Percentiles rank a stretch among this genome's conserved stretches.
phyloP scores from a whole-genome alignment of 2,329 filamentous ascomycete genomes.

The Fusarium burgessii region DNA sequence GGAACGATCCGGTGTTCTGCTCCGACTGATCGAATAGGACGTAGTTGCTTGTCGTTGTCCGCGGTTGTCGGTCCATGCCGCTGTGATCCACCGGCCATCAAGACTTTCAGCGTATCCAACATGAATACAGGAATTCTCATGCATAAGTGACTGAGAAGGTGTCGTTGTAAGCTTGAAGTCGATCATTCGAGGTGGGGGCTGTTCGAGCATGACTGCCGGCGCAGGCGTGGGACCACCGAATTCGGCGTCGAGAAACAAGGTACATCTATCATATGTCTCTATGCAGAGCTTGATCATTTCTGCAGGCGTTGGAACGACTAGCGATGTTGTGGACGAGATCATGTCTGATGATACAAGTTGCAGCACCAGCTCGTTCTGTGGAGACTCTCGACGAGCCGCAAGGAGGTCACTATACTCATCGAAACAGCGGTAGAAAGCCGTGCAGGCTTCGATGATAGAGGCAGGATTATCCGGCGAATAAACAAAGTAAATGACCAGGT shows the following conservation, averaged over 20 bases:
- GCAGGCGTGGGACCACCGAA: slow-evolving; percentile 68
- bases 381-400: slow-evolving; percentile 56
- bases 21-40: slow-evolving; percentile 77
- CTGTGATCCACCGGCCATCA: slow-evolving; percentile 82
- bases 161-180: slow-evolving; percentile 78
- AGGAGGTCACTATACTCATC: slow-evolving; percentile 65
- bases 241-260: slow-evolving; percentile 54
- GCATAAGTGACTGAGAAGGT: slow-evolving; percentile 78
- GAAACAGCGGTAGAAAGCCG: slow-evolving; percentile 79
- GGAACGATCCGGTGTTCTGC: slow-evolving; percentile 62
- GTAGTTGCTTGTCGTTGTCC: slow-evolving; percentile 79
- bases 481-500: slow-evolving; percentile 81
- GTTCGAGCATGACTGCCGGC: slow-evolving; percentile 79
- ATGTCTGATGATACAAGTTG: slow-evolving; percentile 78
- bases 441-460: slow-evolving; percentile 76
- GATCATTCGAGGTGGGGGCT: slow-evolving; percentile 75
- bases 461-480: slow-evolving; percentile 73
- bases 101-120: slow-evolving; percentile 81
- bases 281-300: slow-evolving; percentile 74
- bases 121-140: slow-evolving; percentile 84
- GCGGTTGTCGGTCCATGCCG: slow-evolving; percentile 83
- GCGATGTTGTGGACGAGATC: slow-evolving; percentile 71
- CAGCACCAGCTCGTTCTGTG: slow-evolving; percentile 76
- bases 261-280: slow-evolving; percentile 83
- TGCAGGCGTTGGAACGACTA: slow-evolving; percentile 71